Evolutionary conservation across 768 basidiomycete genomes (phyloP), one percentile per base, ranked within the genome.

Genomic region (Hericium coralloides): DNA sequence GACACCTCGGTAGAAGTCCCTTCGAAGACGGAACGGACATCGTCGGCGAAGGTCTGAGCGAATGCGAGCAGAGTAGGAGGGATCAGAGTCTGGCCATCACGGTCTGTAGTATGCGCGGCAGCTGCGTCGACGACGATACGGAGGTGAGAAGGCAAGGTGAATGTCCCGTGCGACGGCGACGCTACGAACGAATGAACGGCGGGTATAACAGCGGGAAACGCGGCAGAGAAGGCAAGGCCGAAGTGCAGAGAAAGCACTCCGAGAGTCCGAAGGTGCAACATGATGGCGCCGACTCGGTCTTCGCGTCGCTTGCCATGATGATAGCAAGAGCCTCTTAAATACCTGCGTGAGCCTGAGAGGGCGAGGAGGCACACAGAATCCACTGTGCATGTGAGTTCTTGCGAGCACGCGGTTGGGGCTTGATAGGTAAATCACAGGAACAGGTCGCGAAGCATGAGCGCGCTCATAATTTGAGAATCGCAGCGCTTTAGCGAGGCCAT

Each of bases 51-150:
- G 14, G 60, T 65, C 25, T 62, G 54, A 0, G 64, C 61, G 49
- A 66, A 68, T 2, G 52, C 47, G 10, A 58, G 38, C 39, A 66
- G 56, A 0, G 65, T 61, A 17, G 67, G 65, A 12, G 67, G 64
- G 23, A 68, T 64, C 15, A 68, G 58, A 6, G 63, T 63, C 43
- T 18, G 43, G 6, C n/a, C 17, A 6, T n/a, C 15, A 5, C 17
- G n/a, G 43, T 45, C 43, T 7, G 14, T 45, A 20, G 43, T 18
- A 2, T n/a, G 2, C 17, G 43, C 43, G n/a, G 18, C n/a, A 10
- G 43, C 15, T 5, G 43, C 43, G 15, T 45, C 43, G 14, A 45
- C 43, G 17, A n/a, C 41, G 15, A 45, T 45, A 10, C 12, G 43
- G 15, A 45, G 41, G 43, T n/a, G 20, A 18, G 14, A 18, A 20